Percentiles rank a stretch among this genome's conserved stretches.
phyloP scores from a whole-genome alignment of 1,284 basidiomycete genomes.

The Ganoderma resinaceum region DNA sequence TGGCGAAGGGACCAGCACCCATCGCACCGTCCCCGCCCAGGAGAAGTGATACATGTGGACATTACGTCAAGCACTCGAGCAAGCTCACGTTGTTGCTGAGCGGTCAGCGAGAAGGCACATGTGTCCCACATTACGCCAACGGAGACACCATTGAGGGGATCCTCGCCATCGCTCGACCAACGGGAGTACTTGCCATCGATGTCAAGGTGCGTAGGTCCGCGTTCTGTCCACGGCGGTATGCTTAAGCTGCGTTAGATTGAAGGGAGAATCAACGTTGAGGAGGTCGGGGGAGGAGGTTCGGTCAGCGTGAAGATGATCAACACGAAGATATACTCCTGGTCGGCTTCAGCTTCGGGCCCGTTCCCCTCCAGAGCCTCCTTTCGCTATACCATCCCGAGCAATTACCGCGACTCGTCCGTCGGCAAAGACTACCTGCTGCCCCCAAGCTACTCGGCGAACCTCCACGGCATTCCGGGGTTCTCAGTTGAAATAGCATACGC shows the following conservation, averaged over 20 bases:
- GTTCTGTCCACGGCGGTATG: neutral
- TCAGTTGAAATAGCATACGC: constrained; percentile 64
- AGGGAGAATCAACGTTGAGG: constrained; percentile 34
- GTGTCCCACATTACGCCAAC: constrained; percentile 33
- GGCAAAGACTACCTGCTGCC: constrained; percentile 52
- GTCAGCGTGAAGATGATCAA: constrained; percentile 28
- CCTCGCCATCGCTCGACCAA: constrained; percentile 35
- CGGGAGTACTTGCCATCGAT: constrained; percentile 34
- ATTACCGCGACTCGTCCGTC: constrained; percentile 29
- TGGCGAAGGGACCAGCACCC: constrained; percentile 5
- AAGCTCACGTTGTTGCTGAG: constrained; percentile 36
- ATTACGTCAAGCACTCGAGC: constrained; percentile 39
- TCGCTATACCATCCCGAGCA: constrained; percentile 36
- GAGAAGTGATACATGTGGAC: constrained; percentile 15
- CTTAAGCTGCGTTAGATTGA: constrained; percentile 29
- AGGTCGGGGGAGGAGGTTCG: constrained; percentile 36
- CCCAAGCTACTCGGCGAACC: constrained; percentile 65
- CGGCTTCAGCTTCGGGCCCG: constrained; percentile 27
- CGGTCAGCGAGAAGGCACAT: constrained; percentile 35
- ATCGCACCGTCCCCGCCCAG: neutral
- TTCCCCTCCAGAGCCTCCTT: constrained; percentile 39
- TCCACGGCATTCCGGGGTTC: constrained; percentile 74
- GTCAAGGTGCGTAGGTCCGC: constrained; percentile 28
- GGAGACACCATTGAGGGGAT: constrained; percentile 37
- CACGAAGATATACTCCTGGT: constrained; percentile 37